phyloP scores from a whole-genome alignment of 2,329 filamentous ascomycete genomes.

The Verticillium alfalfae region DNA sequence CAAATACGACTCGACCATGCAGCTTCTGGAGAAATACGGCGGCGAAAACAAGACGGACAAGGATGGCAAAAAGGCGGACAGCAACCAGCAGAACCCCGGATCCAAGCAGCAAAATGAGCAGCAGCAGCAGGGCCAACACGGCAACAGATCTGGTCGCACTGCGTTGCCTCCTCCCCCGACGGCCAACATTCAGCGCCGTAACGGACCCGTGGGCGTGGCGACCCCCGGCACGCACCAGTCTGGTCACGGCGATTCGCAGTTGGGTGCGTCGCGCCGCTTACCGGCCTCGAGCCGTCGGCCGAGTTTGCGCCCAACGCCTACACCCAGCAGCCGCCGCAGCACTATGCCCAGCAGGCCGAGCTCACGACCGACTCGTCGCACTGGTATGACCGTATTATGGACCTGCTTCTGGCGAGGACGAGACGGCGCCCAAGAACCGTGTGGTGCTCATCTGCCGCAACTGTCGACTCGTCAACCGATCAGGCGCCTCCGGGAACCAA shows the following conservation, averaged over 20 bases:
- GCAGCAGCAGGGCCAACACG: conserved; percentile 8
- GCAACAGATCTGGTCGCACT: conserved; percentile 30
- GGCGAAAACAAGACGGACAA: conserved; percentile 47
- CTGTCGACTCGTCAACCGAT: conserved; percentile 85
- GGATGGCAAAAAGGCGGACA: conserved; percentile 17
- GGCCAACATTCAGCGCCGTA: conserved; percentile 51
- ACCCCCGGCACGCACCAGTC: conserved; percentile 21
- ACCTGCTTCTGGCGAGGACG: conserved; percentile 88
- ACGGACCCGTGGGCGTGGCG: conserved; percentile 16
- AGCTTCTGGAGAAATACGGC: conserved; percentile 92
- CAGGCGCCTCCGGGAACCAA: conserved; percentile 87
- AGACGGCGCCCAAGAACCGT: conserved; percentile 85
- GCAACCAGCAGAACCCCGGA: conserved; percentile 13
- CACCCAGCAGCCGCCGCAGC: conserved; percentile 19
- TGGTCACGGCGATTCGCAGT: conserved; percentile 4
- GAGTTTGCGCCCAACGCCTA: conserved; percentile 75
- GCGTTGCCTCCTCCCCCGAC: conserved; percentile 54
- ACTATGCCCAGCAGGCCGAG: conserved; percentile 2
- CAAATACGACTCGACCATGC: conserved; percentile 90
- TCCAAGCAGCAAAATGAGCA: conserved; percentile 19
- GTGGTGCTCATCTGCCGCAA: conserved; percentile 77
- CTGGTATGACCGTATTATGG: conserved; percentile 94
- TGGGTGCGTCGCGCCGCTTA: conserved; percentile 12
- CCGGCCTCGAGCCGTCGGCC: conserved; percentile 37
- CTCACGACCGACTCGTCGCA: conserved; percentile 27